These are phyloP conservation scores for Mycena crocata DNA, from an alignment of 768 basidiomycete species.

Conservation along the genomic window DNA sequence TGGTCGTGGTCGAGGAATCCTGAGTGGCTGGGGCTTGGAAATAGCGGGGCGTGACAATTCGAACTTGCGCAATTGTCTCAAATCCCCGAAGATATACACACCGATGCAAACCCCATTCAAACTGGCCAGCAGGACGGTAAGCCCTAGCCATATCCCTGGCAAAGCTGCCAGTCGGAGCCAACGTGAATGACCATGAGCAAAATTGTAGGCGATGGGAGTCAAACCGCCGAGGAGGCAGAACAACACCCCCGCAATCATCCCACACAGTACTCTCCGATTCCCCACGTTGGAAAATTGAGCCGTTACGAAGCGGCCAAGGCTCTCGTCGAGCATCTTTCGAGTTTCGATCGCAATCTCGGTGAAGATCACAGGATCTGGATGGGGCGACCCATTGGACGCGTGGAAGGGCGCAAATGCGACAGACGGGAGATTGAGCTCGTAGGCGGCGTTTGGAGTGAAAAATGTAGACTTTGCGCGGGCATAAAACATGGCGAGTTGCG, in stretches of 20 bases:
- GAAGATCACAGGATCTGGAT: conserved; percentile 77
- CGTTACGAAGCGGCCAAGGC: conserved; percentile 72
- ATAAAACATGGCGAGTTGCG: conserved; percentile 79
- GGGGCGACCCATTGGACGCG: conserved; percentile 52
- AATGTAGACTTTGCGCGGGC: conserved; percentile 85
- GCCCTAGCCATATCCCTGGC: conserved; percentile 78
- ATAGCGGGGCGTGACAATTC: conserved; percentile 80
- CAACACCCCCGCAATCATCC: conserved; percentile 70
- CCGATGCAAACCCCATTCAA: conserved; percentile 82
- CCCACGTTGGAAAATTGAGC: conserved; percentile 82
- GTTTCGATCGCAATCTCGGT: conserved; percentile 68
- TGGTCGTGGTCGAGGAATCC: conserved; percentile 36
- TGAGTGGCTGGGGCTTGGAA: conserved; percentile 58
- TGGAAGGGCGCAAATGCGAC: conserved; percentile 73
- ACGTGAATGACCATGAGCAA: conserved; percentile 59
- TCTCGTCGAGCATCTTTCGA: conserved; percentile 68
- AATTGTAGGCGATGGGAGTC: conserved; percentile 60
- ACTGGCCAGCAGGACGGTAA: conserved; percentile 70
- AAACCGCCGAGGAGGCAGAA: conserved; percentile 60
- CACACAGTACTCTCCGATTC: conserved; percentile 66
- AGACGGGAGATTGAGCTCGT: conserved; percentile 78
- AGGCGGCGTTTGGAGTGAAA: conserved; percentile 76
- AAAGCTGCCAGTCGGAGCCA: conserved; percentile 71
- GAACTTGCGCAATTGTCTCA: conserved; percentile 81
- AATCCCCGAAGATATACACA: conserved; percentile 83